Base-by-base conservation (phyloP, 768 basidiomycete species). In the Punctularia strigosozonata region DNA sequence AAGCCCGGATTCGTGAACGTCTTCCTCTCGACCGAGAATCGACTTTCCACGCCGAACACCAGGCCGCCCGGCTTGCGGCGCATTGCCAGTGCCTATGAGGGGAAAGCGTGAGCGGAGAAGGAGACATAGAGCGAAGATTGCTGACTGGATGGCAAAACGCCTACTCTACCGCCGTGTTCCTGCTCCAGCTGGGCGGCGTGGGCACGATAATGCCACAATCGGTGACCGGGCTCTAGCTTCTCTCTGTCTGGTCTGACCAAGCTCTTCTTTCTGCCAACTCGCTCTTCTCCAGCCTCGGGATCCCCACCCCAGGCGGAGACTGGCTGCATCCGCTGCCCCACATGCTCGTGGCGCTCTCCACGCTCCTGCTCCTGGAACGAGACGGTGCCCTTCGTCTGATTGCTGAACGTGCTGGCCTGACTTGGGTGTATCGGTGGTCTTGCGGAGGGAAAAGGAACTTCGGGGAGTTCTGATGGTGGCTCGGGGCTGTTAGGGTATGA, bases 151-250 rank as follows among this genome's bases (percentile, higher is more conserved):
- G 90, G 84, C 55, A 77, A 65, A 10, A 90, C 71, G 35, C 77
- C 86, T 5, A 86, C 66, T 33, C 69, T 52, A 28, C 70, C 69
- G 24, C 63, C 63, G n/a, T 75, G 69, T 51, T 84, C 77, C 40
- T 80, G 67, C 58, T 80, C 76, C 53, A 85, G 63, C 55, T 79
- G 75, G 18, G 82, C 81, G 15, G 87, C 87, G 60, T 86, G 90
- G 41, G 70, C 77, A 39, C 87, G 77, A 61, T 98, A 98, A 61
- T 97, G 84, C 80, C 82, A 98, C 51, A 91, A 80, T 36, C 90
- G 74, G 65, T 97, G 90, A 30, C 78, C 77, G 7, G 91, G 90
- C 52, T 97, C 91, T 49, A 97, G 87, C 68, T 92, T 89, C 66
- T 95, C 92, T 41, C 94, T 68, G 59, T 99, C 94, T 4, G 94